Percentiles rank a stretch among this genome's conserved stretches.
These are phyloP conservation scores for Phoma herbarum DNA, from an alignment of 2,329 filamentous ascomycete genomes.

Conservation along the genomic window DNA sequence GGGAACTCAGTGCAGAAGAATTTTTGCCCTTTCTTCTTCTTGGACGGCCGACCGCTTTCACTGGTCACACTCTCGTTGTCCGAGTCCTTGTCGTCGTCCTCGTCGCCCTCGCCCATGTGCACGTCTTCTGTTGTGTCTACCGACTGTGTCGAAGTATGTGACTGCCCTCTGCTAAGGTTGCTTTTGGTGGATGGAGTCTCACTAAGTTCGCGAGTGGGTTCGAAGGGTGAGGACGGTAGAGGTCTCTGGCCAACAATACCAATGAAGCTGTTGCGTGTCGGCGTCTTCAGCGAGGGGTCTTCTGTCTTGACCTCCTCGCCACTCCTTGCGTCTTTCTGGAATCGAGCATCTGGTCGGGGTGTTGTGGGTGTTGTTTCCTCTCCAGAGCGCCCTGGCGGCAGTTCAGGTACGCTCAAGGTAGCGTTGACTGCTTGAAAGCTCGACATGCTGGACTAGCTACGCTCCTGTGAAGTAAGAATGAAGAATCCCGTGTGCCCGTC, in stretches of 20 bases:
- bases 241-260: conserved; percentile 58
- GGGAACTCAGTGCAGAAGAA: conserved; percentile 98
- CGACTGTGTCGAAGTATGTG: conserved; percentile 69
- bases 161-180: conserved; percentile 63
- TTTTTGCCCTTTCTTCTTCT: conserved; percentile 95
- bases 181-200: conserved; percentile 47
- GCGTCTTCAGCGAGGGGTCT: conserved; percentile 64
- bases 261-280: conserved; percentile 66
- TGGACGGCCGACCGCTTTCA: conserved; percentile 76
- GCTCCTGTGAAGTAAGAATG: conserved; percentile 1
- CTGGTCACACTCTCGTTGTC: conserved; percentile 61
- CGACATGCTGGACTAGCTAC: conserved; percentile 55
- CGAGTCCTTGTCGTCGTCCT: conserved; percentile 68
- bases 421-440: conserved; percentile 70
- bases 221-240: conserved; percentile 54
- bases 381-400: conserved; percentile 55
- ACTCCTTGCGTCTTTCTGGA: conserved; percentile 51
- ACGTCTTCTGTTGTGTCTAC: conserved; percentile 72
- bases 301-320: conserved; percentile 49
- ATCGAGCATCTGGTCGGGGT: conserved; percentile 56
- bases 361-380: conserved; percentile 67
- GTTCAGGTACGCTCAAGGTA: conserved; percentile 57
- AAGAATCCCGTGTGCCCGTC: conserved; percentile 3
- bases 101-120: conserved; percentile 77
- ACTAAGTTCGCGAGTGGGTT: conserved; percentile 57